A percentile compares a stretch with the other conserved stretches of the same genome.
phyloP scores from a whole-genome alignment of 441 rosid species.

The Populus hybrid region DNA sequence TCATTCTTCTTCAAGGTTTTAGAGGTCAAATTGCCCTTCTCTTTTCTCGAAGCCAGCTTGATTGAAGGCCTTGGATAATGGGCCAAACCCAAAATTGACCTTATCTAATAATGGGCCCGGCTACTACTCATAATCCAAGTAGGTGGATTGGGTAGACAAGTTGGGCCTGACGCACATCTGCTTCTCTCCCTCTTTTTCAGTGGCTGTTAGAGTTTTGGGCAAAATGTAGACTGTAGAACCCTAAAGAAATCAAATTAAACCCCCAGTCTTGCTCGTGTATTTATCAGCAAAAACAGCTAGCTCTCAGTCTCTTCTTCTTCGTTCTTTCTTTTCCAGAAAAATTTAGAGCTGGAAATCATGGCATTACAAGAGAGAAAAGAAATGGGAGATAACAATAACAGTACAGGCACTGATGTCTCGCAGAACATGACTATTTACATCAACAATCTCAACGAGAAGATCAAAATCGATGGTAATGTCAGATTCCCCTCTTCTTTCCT shows the following conservation, averaged over 20 bases:
- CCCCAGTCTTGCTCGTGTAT: neutral
- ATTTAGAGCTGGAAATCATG: neutral
- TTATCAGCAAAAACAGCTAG: neutral
- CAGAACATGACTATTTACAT: slow-evolving; percentile 83
- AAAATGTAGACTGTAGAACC: neutral
- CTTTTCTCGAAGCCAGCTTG: neutral
- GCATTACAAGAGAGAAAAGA: slow-evolving; percentile 19
- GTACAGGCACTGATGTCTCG: slow-evolving; percentile 48
- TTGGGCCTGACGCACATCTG: neutral
- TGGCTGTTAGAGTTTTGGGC: neutral
- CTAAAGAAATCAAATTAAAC: neutral
- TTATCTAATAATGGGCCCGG: neutral
- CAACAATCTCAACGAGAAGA: slow-evolving; percentile 96
- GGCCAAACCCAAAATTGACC: neutral
- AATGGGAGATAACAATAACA: slow-evolving; percentile 41
- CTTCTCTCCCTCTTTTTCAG: neutral
- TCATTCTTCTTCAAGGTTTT: neutral
- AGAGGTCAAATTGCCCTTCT: neutral
- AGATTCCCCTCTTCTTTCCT: neutral
- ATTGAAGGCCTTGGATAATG: neutral
- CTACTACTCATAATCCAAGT: neutral
- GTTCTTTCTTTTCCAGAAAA: neutral
- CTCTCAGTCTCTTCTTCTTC: neutral
- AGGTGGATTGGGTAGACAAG: neutral
- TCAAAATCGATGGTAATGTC: slow-evolving; percentile 68